These are phyloP conservation scores for Apiosordaria backusii DNA, from an alignment of 495 filamentous ascomycete species.

Conservation along the genomic window DNA sequence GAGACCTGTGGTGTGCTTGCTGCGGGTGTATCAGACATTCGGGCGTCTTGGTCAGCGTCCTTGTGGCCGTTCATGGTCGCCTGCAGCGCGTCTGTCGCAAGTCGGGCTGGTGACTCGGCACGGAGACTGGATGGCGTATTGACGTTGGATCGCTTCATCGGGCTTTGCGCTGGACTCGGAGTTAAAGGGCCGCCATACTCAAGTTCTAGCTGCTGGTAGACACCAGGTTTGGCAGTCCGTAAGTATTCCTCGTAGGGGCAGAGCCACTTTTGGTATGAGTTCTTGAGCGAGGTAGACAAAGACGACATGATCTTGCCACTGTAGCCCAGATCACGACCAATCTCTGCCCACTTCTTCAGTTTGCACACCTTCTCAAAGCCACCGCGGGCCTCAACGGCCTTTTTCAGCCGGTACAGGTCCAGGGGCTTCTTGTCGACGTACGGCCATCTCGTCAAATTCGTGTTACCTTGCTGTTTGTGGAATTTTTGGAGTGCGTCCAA, in stretches of 20 bases:
- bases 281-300: conserved; percentile 97
- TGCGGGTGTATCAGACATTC: conserved; percentile 52
- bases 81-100: conserved; percentile 64
- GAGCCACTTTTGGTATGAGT: conserved; percentile 94
- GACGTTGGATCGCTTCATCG: conserved; percentile 71
- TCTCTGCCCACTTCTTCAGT: conserved; percentile 98
- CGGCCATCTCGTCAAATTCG: conserved; percentile 79
- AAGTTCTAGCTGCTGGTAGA: conserved; percentile 89
- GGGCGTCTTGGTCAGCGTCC: conserved; percentile 47
- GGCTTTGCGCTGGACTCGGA: conserved; percentile 83
- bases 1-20: conserved; percentile 40
- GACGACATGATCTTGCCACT: conserved; percentile 99
- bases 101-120: conserved; percentile 67
- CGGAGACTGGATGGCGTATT: conserved; percentile 63
- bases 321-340: conserved; percentile 94
- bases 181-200: conserved; percentile 93
- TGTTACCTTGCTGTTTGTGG: conserved; percentile 93
- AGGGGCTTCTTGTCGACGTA: conserved; percentile 97
- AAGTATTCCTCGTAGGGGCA: conserved; percentile 97
- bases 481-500: conserved; percentile 93
- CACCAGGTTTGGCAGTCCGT: conserved; percentile 86
- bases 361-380: conserved; percentile 97
- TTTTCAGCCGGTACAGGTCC: conserved; percentile 93
- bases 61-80: conserved; percentile 56
- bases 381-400: conserved; percentile 88